These are phyloP conservation scores for Brassica balearica DNA, from an alignment of 441 rosid genomes.

Conservation along the genomic window DNA sequence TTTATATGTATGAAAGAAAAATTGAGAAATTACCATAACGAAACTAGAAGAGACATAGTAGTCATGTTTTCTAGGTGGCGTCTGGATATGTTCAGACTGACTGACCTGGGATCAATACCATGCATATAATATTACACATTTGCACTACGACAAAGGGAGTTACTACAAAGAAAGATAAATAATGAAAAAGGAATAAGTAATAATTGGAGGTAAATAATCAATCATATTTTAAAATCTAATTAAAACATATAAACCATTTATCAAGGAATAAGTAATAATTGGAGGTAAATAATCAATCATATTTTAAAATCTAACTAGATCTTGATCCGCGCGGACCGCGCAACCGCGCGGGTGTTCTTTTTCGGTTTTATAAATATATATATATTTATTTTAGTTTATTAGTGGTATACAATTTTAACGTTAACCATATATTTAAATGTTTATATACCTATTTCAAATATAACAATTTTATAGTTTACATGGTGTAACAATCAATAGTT, in stretches of 20 bases:
- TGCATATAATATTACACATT: constrained; percentile 26
- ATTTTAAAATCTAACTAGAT: constrained; percentile 12
- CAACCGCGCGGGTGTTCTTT: too few species aligned
- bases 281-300: constrained; percentile 12
- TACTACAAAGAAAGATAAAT: background rate
- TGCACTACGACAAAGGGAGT: background rate
- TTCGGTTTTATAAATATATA: too few species aligned
- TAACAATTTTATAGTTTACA: too few species aligned
- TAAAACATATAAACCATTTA: background rate
- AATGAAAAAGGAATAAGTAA: background rate
- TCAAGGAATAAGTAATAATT: background rate
- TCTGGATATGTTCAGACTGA: constrained; percentile 49
- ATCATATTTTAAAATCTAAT: constrained; percentile 17
- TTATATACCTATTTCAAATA: too few species aligned
- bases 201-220: constrained; percentile 16
- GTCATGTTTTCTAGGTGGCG: constrained; percentile 50
- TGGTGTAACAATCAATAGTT: too few species aligned
- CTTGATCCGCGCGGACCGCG: too few species aligned
- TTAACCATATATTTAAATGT: too few species aligned
- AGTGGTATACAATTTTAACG: too few species aligned
- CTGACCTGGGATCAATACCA: constrained; percentile 51
- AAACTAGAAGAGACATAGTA: constrained; percentile 60
- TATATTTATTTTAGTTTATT: too few species aligned
- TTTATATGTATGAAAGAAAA: constrained; percentile 18
- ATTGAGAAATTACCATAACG: constrained; percentile 49